phyloP scores from a whole-genome alignment of 73 alveolate species.

The Paramecium sexaurelia region DNA sequence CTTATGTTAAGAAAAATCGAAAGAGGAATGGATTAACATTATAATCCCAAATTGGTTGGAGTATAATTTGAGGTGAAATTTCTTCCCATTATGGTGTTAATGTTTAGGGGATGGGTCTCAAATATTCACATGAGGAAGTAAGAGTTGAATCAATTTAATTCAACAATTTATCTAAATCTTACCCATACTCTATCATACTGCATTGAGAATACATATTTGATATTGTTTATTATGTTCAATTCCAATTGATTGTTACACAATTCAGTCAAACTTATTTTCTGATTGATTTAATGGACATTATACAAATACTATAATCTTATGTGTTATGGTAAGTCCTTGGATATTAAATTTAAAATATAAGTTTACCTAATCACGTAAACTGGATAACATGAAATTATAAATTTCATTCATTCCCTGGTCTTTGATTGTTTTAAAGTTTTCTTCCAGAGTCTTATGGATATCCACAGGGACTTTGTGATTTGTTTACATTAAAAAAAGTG shows the following conservation, averaged over 20 bases:
- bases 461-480: not conserved
- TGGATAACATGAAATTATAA: not conserved
- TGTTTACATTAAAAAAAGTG: not conserved
- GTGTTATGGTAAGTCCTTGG: not conserved
- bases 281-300: not conserved
- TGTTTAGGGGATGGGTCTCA: not conserved
- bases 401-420: not conserved
- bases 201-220: conserved; percentile 18
- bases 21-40: not conserved
- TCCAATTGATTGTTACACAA: not conserved
- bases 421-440: not conserved
- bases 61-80: not conserved
- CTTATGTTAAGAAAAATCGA: not conserved
- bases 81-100: not conserved
- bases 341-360: not conserved
- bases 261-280: not conserved
- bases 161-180: not conserved
- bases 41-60: not conserved
- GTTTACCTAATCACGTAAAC: not conserved
- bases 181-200: conserved; percentile 33
- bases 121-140: not conserved
- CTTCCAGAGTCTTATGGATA: not conserved
- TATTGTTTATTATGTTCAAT: not conserved
- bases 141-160: not conserved
- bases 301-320: not conserved